These are phyloP conservation scores for Phytophthora crassamura DNA, from an alignment of 352 stramenopile species.

Conservation along the genomic window DNA sequence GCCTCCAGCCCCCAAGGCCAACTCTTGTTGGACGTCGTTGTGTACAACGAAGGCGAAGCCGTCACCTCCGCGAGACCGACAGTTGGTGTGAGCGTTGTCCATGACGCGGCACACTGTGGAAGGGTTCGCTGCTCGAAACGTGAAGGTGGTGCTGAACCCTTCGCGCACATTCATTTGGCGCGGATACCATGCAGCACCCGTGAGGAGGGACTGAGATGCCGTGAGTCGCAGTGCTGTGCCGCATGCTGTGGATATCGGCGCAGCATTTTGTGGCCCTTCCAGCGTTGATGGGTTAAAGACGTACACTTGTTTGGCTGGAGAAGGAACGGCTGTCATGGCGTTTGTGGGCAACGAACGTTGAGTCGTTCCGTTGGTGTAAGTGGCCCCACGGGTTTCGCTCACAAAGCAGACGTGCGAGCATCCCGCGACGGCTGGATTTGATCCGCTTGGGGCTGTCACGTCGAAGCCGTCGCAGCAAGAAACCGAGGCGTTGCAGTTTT, in stretches of 20 bases:
- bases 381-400: conserved; percentile 44
- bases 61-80: conserved; percentile 76
- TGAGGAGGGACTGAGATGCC: conserved; percentile 67
- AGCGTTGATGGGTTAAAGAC: conserved; percentile 20
- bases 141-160: conserved; percentile 92
- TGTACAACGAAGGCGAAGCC: conserved; percentile 90
- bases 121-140: conserved; percentile 85
- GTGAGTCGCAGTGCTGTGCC: conserved; percentile 85
- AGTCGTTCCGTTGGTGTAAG: conserved; percentile 48
- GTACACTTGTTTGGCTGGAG: conserved; percentile 54
- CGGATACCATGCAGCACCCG: conserved; percentile 92
- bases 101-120: conserved; percentile 87
- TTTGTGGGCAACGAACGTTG: conserved; percentile 55
- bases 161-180: conserved; percentile 89
- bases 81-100: conserved; percentile 89
- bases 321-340: conserved; percentile 40
- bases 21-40: conserved; percentile 56
- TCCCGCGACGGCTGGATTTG: conserved; percentile 17
- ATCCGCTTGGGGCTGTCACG: conserved; percentile 10
- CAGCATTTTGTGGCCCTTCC: conserved; percentile 22
- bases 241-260: conserved; percentile 56
- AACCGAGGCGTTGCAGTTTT: conserved; percentile 91
- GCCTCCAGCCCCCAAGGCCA: conserved; percentile 72
- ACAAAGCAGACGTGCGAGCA: conserved; percentile 56
- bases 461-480: conserved; percentile 88